These are phyloP conservation scores for Solanum pinnatisectum DNA, from an alignment of 257 asterid genomes.

Conservation along the genomic window DNA sequence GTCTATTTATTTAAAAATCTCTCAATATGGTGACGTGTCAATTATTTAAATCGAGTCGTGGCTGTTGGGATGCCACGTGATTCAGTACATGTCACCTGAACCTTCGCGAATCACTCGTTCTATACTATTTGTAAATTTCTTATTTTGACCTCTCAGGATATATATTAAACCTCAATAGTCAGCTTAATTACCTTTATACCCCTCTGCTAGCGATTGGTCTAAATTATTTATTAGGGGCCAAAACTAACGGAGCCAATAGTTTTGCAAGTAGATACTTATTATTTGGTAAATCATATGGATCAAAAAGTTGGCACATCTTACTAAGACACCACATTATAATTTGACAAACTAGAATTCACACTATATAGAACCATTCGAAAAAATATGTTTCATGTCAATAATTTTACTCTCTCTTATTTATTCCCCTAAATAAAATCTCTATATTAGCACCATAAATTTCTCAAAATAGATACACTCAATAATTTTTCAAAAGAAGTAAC, in stretches of 20 bases:
- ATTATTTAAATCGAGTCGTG: not conserved
- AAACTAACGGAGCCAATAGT: not conserved
- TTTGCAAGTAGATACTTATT: not conserved
- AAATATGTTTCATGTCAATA: too few species aligned
- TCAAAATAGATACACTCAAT: not conserved
- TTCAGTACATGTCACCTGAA: constrained; percentile 7
- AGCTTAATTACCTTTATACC: not conserved
- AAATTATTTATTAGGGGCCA: not conserved
- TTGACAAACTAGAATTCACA: too few species aligned
- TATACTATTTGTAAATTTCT: not conserved
- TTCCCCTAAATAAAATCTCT: not conserved
- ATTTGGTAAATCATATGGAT: not conserved
- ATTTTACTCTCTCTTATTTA: not conserved
- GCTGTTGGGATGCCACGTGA: not conserved
- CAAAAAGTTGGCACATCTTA: not conserved
- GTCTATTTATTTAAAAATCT: not conserved
- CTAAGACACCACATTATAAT: not conserved
- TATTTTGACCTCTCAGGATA: not conserved
- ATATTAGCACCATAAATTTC: not conserved
- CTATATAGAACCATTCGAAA: too few species aligned
- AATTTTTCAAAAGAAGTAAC: not conserved
- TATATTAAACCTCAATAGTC: not conserved
- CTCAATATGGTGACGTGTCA: constrained; percentile 12
- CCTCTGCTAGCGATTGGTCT: not conserved
- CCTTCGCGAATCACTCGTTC: constrained; percentile 1